phyloP scores from a whole-genome alignment of 371 early-diverging fungal species.

The Apophysomyces ossiformis region DNA sequence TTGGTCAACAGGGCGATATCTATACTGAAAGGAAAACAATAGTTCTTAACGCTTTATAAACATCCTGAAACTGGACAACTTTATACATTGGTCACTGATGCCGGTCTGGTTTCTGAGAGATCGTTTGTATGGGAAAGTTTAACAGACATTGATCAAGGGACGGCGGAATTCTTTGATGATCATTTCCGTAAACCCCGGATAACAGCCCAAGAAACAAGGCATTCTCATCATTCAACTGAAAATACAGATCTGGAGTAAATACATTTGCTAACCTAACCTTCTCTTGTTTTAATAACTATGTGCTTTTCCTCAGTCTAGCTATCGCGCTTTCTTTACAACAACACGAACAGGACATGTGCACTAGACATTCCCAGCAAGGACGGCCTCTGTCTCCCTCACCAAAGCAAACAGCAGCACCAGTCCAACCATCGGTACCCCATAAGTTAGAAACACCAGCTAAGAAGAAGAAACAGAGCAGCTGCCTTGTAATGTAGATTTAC shows the following conservation, averaged over 20 bases:
- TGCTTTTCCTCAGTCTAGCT: conserved; percentile 51
- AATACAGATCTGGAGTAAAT: conserved; percentile 33
- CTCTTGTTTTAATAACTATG: not conserved
- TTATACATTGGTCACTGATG: conserved; percentile 87
- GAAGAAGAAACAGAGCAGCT: conserved; percentile 9
- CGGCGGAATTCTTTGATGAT: conserved; percentile 70
- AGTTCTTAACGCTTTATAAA: conserved; percentile 85
- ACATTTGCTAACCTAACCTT: conserved; percentile 11
- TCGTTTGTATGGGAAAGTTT: conserved; percentile 82
- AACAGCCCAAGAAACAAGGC: conserved; percentile 33
- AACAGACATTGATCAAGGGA: conserved; percentile 67
- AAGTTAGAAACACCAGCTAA: not conserved
- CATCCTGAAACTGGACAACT: conserved; percentile 62
- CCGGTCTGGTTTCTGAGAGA: conserved; percentile 70
- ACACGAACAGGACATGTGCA: conserved; percentile 46
- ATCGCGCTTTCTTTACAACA: conserved; percentile 64
- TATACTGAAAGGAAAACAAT: not conserved
- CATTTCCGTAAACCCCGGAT: conserved; percentile 48
- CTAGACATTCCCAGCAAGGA: not conserved
- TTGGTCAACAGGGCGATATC: not conserved
- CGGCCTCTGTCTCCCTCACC: conserved; percentile 4
- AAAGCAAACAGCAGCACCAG: not conserved
- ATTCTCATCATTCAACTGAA: not conserved
- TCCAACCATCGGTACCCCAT: not conserved
- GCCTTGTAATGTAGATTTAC: conserved; percentile 8